Evolutionary conservation across 1,284 basidiomycete genomes (phyloP).

Genomic region (Athelia sp.): DNA sequence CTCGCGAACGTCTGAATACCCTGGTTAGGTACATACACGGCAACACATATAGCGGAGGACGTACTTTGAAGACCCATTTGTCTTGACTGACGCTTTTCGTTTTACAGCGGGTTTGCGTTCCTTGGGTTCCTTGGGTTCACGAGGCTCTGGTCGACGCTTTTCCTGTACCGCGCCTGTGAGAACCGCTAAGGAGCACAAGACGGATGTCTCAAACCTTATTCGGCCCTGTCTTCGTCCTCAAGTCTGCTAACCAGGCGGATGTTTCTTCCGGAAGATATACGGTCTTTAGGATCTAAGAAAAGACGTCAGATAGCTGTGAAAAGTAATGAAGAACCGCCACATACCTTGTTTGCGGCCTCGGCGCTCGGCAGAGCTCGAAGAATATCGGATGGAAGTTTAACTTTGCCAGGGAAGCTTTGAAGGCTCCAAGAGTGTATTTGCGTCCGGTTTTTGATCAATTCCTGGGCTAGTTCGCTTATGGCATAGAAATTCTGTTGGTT

Average conservation of each 20-base stretch:
- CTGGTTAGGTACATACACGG: background rate
- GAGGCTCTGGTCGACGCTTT: slow-evolving; percentile 18
- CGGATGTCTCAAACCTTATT: slow-evolving; percentile 6
- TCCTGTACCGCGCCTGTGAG: slow-evolving; percentile 17
- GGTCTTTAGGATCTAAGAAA: slow-evolving; percentile 52
- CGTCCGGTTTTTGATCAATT: slow-evolving; percentile 74
- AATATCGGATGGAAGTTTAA: slow-evolving; percentile 81
- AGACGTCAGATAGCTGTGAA: slow-evolving; percentile 2
- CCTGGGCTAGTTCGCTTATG: slow-evolving; percentile 86
- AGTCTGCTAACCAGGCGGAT: slow-evolving; percentile 47
- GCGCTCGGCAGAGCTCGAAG: slow-evolving; percentile 60
- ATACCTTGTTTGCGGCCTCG: slow-evolving; percentile 60
- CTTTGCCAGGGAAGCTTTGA: slow-evolving; percentile 74
- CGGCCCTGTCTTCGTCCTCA: slow-evolving; percentile 17
- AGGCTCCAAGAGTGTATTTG: slow-evolving; percentile 72
- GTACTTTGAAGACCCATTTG: slow-evolving; percentile 37
- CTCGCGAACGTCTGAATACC: background rate
- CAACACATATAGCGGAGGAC: slow-evolving; percentile 9
- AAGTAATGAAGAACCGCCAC: slow-evolving; percentile 5
- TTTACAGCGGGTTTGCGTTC: slow-evolving; percentile 31
- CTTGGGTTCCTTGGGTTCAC: slow-evolving; percentile 17
- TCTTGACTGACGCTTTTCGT: slow-evolving; percentile 34
- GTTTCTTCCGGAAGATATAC: slow-evolving; percentile 63
- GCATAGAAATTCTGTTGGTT: slow-evolving; percentile 75
- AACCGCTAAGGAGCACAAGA: background rate